Base-by-base conservation (phyloP, 148 eudicot genomes). In the Polygonum aviculare region DNA sequence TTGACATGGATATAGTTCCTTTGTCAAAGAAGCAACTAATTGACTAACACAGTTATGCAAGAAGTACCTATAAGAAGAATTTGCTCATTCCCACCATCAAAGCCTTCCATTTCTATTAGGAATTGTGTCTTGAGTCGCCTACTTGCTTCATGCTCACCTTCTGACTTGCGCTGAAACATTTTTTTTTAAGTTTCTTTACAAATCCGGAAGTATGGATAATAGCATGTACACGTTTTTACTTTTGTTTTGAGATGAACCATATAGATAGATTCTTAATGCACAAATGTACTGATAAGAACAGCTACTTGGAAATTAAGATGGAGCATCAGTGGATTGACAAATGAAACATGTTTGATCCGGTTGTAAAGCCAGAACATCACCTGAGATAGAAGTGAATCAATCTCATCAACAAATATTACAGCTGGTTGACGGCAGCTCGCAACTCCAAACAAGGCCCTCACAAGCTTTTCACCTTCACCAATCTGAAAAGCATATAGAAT, bases 401-500 rank as follows among this genome's bases (percentile, higher is more conserved):
- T 91, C 86, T 96, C 99, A 89, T 96, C 99, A 77, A 96, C 98
- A 57, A 96, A 96, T 79, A 96, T 96, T 19, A 96, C 99, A 81
- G 99, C 99, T 77, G 99, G 98, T 85, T 93, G 99, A 70, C 99
- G 99, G 86, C 99, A 96, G 80, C 94, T 84, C 45, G 99, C 99
- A 75, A 96, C 98, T 57, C 98, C 99, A 87, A 96, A 96, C 84
- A 96, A 96, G 75, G 99, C 99, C 75, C 99, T 85, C 76, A 96
- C 99, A 81, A 96, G 90, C 90, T 96, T 96, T 81, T 96, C 99
- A 78, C 99, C 99, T 81, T 96, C 99, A 12, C 99, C 99, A 73
- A 96, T 90, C 99, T 96, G 83, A 84, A 54, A 19, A 65, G 81
- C 51, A 50, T 10, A 54, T 31, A 33, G 50, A 51, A 62, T 18